These are phyloP conservation scores for Starmerella tilneyi DNA, from an alignment of 805 yeast genomes.

Conservation along the genomic window DNA sequence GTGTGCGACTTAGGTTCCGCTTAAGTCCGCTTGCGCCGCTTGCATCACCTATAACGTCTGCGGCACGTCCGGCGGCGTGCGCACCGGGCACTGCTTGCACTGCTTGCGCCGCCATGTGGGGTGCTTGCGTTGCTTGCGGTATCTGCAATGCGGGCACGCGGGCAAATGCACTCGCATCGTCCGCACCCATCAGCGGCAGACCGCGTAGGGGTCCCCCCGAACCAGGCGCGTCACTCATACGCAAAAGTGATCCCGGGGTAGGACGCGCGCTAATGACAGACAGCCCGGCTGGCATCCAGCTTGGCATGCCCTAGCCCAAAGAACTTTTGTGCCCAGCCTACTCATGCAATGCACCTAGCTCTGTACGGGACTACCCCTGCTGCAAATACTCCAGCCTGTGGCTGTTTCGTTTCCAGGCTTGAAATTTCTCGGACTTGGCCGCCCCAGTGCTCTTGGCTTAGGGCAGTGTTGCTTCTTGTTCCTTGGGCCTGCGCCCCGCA, in stretches of 20 bases:
- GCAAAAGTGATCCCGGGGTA: not conserved
- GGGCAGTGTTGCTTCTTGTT: too few species aligned
- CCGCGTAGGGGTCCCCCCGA: not conserved
- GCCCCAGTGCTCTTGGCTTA: not conserved
- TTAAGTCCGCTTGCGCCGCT: not conserved
- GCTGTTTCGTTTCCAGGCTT: too few species aligned
- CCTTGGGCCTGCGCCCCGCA: too few species aligned
- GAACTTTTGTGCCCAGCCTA: too few species aligned
- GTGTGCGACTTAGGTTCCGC: conserved; percentile 1
- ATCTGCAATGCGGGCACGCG: too few species aligned
- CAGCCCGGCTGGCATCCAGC: not conserved
- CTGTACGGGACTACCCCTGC: too few species aligned
- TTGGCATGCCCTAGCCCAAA: not conserved
- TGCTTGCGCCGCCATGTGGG: not conserved
- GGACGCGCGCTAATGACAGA: not conserved
- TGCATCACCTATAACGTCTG: too few species aligned
- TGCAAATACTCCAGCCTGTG: too few species aligned
- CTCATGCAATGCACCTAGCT: too few species aligned
- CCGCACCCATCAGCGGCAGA: not conserved
- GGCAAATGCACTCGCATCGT: not conserved
- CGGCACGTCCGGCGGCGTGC: conserved; percentile 1
- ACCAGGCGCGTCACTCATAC: conserved; percentile 3
- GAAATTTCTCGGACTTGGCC: too few species aligned
- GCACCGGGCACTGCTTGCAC: not conserved
- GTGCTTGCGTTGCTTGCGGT: too few species aligned